These are phyloP conservation scores for Urochloa ruziziensis DNA, from an alignment of 176 grass and related monocot species.

Conservation along the genomic window DNA sequence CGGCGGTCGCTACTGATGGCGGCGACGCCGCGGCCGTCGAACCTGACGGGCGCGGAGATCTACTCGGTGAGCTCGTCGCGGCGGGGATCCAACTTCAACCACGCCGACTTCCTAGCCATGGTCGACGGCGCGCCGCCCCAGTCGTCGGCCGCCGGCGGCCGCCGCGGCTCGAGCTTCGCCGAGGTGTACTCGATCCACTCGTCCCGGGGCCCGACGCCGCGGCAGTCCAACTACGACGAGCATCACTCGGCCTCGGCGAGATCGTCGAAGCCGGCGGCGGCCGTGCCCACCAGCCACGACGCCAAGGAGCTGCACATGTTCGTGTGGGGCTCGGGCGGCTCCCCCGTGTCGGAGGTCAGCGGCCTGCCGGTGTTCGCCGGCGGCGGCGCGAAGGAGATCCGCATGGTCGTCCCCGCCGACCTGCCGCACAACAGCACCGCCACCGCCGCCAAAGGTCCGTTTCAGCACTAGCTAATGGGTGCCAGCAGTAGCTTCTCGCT, in stretches of 20 bases:
- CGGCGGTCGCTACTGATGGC: slow-evolving; percentile 44
- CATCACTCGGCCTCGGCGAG: slow-evolving; percentile 22
- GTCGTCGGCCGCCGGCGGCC: slow-evolving; percentile 19
- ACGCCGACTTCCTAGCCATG: slow-evolving; percentile 84
- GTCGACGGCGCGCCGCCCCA: slow-evolving; percentile 54
- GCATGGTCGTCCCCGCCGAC: slow-evolving; percentile 77
- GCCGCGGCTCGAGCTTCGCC: slow-evolving; percentile 65
- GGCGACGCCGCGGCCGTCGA: slow-evolving; percentile 69
- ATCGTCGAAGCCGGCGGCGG: neutral
- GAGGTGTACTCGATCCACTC: slow-evolving; percentile 70
- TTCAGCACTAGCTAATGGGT: neutral
- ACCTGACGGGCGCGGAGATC: slow-evolving; percentile 84
- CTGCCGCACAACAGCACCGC: slow-evolving; percentile 47
- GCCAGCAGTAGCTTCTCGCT: neutral
- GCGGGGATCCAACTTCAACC: slow-evolving; percentile 83
- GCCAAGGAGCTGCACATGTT: slow-evolving; percentile 99
- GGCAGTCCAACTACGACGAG: slow-evolving; percentile 86
- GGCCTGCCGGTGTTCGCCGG: slow-evolving; percentile 58
- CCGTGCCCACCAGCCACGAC: slow-evolving; percentile 52
- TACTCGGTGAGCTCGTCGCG: slow-evolving; percentile 87
- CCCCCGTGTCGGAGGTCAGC: slow-evolving; percentile 83
- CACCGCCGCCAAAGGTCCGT: slow-evolving; percentile 60
- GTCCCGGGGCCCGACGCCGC: slow-evolving; percentile 71
- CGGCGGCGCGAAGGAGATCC: slow-evolving; percentile 80
- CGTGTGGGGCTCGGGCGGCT: slow-evolving; percentile 84